Evolutionary conservation across 1,284 basidiomycete genomes (phyloP).

Genomic region (Marasmius oreades): DNA sequence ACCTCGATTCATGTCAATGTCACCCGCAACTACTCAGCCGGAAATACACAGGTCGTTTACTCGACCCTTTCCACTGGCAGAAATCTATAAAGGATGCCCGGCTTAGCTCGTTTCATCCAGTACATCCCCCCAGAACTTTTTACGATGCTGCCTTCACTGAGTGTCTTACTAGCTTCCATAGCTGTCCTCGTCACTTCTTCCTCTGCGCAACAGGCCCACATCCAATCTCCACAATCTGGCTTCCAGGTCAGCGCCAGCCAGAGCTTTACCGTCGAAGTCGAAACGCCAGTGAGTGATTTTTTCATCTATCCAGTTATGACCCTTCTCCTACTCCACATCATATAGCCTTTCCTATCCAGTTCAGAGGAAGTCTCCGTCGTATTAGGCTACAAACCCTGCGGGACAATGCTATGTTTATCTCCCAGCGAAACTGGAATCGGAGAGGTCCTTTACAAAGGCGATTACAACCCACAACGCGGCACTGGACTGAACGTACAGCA

Average conservation of each 20-base stretch:
- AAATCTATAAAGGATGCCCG: too few relatives aligned
- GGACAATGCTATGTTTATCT: background rate
- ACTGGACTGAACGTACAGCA: background rate
- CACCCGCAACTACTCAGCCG: too few relatives aligned
- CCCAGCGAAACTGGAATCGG: background rate
- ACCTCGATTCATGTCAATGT: too few relatives aligned
- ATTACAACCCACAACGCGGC: constrained; percentile 1
- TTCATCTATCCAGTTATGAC: too few relatives aligned
- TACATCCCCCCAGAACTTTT: too few relatives aligned
- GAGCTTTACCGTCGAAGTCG: background rate
- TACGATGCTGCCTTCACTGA: too few relatives aligned
- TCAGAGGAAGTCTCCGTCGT: background rate
- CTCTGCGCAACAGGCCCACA: background rate
- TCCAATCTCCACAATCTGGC: background rate
- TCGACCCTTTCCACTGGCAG: too few relatives aligned
- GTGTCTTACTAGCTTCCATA: too few relatives aligned
- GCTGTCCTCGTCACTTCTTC: background rate
- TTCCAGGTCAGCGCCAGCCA: background rate
- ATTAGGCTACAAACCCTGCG: background rate
- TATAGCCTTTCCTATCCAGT: background rate
- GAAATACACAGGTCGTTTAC: too few relatives aligned
- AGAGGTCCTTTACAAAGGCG: constrained; percentile 2
- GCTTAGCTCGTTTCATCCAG: too few relatives aligned
- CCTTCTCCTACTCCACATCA: too few relatives aligned
- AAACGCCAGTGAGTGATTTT: background rate